Evolutionary conservation across 257 asterid genomes (phyloP).

Genomic region (Thymus quinquecostatus): DNA sequence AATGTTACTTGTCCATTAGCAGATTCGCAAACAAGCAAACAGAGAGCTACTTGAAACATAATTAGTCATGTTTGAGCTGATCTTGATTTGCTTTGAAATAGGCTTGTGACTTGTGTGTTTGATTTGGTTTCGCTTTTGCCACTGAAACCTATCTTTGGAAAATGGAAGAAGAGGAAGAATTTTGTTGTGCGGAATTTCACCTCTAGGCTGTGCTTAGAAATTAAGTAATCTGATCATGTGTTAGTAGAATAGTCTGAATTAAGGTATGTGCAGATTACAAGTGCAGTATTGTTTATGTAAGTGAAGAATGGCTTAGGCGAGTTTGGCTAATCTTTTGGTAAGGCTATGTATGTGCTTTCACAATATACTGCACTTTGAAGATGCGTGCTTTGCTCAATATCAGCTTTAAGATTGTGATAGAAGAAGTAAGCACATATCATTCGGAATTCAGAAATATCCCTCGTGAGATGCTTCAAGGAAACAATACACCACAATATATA

Average conservation of each 20-base stretch:
- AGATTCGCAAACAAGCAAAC: background rate
- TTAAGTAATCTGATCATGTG: no score
- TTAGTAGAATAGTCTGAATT: background rate
- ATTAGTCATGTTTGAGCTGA: background rate
- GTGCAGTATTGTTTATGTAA: background rate
- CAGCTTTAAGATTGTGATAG: conserved; percentile 5
- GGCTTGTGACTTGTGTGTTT: background rate
- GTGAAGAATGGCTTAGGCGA: background rate
- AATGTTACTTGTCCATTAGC: background rate
- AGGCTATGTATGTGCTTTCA: background rate
- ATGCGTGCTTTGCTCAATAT: background rate
- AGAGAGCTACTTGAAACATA: background rate
- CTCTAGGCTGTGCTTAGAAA: no score
- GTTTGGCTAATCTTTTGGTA: conserved; percentile 1
- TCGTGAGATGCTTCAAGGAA: conserved; percentile 20
- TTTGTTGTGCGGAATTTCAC: no score
- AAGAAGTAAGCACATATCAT: conserved; percentile 17
- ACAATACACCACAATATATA: conserved; percentile 8
- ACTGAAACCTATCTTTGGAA: no score
- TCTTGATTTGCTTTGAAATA: background rate
- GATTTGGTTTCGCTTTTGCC: background rate
- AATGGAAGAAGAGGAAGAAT: no score
- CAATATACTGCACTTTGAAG: background rate
- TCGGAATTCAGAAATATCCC: conserved; percentile 12
- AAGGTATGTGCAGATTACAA: no score